phyloP scores from a whole-genome alignment of 495 filamentous ascomycete species.

The Aspergillus avenaceus region DNA sequence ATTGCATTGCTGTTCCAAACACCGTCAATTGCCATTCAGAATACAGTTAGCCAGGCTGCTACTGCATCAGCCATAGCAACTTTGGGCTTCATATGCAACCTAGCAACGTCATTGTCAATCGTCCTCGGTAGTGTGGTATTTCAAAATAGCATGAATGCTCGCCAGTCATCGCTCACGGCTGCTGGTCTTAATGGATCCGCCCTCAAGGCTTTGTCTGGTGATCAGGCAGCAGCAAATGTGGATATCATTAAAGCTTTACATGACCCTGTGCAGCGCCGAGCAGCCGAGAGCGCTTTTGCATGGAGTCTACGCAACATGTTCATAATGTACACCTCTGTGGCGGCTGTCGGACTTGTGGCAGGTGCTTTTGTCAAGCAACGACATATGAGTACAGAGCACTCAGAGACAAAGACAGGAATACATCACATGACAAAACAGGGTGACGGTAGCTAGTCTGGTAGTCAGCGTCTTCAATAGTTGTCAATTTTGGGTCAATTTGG shows the following conservation, averaged over 20 bases:
- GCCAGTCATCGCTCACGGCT: neutral
- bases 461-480: too few species aligned
- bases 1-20: slow-evolving; percentile 63
- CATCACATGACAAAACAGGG: too few species aligned
- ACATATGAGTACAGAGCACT: slow-evolving; percentile 2
- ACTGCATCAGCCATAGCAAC: slow-evolving; percentile 36
- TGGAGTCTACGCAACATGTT: slow-evolving; percentile 46
- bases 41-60: slow-evolving; percentile 23
- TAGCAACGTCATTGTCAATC: slow-evolving; percentile 46
- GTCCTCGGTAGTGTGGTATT: slow-evolving; percentile 71
- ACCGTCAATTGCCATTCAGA: slow-evolving; percentile 40
- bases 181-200: neutral
- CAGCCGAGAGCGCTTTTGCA: slow-evolving; percentile 34
- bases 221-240: neutral
- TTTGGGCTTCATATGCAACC: slow-evolving; percentile 31
- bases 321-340: slow-evolving; percentile 41
- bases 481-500: too few species aligned
- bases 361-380: slow-evolving; percentile 1
- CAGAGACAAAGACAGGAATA: slow-evolving; percentile 8
- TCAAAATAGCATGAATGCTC: slow-evolving; percentile 10
- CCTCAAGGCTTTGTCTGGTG: neutral
- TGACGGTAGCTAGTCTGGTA: too few species aligned
- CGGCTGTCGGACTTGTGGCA: slow-evolving; percentile 32
- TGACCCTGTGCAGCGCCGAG: slow-evolving; percentile 4
- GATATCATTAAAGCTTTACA: neutral